phyloP scores from a whole-genome alignment of 257 asterid species.

The Solanum virginianum region DNA sequence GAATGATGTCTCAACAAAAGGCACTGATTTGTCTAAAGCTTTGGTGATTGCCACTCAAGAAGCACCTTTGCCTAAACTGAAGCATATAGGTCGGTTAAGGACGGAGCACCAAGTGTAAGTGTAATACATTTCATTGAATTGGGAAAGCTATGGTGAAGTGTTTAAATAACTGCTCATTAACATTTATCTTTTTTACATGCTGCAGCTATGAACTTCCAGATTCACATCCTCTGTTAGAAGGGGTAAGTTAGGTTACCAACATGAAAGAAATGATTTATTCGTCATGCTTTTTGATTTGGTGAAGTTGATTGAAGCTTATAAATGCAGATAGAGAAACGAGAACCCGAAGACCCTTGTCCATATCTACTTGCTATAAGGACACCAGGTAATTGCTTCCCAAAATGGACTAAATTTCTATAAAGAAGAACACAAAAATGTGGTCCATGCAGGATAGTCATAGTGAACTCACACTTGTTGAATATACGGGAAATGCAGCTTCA shows the following conservation, averaged over 20 bases:
- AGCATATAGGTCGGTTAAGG: neutral
- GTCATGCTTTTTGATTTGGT: neutral
- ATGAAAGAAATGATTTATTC: neutral
- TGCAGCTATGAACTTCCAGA: constrained; percentile 23
- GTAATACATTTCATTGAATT: neutral
- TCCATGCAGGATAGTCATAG: neutral
- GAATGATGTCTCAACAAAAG: neutral
- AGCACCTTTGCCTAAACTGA: constrained; percentile 10
- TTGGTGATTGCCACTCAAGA: constrained; percentile 8
- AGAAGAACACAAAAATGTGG: neutral
- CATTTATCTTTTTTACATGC: neutral
- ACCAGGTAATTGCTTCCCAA: constrained; percentile 1
- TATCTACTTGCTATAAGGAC: constrained; percentile 20
- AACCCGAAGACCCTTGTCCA: constrained; percentile 6
- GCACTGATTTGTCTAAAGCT: constrained; percentile 4
- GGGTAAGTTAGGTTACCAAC: constrained; percentile 3
- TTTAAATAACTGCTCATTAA: neutral
- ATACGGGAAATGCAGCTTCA: neutral
- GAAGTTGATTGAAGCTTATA: neutral
- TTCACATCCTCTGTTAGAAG: constrained; percentile 7
- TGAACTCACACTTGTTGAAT: neutral
- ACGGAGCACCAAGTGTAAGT: constrained; percentile 30
- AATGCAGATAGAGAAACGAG: constrained; percentile 17
- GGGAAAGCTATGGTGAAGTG: neutral
- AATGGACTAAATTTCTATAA: neutral